Evolutionary conservation across 768 basidiomycete species (phyloP).

Genomic region (Strobilomyces echinocephalus): DNA sequence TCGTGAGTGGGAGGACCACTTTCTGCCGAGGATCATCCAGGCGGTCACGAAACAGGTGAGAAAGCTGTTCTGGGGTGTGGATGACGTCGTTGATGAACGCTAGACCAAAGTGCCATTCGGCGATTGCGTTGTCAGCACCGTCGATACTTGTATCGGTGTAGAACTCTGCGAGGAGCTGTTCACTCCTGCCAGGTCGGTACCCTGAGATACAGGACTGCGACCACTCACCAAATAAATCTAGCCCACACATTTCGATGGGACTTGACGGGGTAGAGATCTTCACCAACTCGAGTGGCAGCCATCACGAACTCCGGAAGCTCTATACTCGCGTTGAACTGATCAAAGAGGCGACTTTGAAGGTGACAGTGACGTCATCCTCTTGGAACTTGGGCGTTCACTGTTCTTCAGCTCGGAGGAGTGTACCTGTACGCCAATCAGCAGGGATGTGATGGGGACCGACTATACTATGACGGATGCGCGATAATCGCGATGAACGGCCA

Average conservation of each 20-base stretch:
- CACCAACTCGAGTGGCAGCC: slow-evolving; percentile 97
- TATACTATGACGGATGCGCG: slow-evolving; percentile 97
- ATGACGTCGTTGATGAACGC: neutral
- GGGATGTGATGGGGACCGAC: slow-evolving; percentile 95
- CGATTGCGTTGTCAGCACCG: slow-evolving; percentile 88
- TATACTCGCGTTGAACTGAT: slow-evolving; percentile 89
- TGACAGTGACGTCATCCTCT: slow-evolving; percentile 21
- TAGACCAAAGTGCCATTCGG: slow-evolving; percentile 92
- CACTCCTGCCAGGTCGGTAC: slow-evolving; percentile 80
- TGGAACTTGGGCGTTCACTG: neutral
- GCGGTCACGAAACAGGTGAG: slow-evolving; percentile 82
- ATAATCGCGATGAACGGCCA: slow-evolving; percentile 94
- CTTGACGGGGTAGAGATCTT: slow-evolving; percentile 98
- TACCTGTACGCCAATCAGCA: slow-evolving; percentile 99
- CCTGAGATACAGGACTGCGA: too few relatives aligned
- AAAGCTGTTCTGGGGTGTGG: neutral
- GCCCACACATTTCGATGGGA: slow-evolving; percentile 97
- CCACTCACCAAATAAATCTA: slow-evolving; percentile 28
- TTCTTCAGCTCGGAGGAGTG: slow-evolving; percentile 79
- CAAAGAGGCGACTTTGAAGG: slow-evolving; percentile 95
- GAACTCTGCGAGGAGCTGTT: slow-evolving; percentile 98
- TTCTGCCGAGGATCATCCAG: slow-evolving; percentile 84
- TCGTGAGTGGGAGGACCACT: slow-evolving; percentile 86
- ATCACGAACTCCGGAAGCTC: slow-evolving; percentile 97
- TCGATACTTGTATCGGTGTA: slow-evolving; percentile 94